Base-by-base conservation (phyloP, 176 grass and related monocot genomes). In the Oryza punctata region DNA sequence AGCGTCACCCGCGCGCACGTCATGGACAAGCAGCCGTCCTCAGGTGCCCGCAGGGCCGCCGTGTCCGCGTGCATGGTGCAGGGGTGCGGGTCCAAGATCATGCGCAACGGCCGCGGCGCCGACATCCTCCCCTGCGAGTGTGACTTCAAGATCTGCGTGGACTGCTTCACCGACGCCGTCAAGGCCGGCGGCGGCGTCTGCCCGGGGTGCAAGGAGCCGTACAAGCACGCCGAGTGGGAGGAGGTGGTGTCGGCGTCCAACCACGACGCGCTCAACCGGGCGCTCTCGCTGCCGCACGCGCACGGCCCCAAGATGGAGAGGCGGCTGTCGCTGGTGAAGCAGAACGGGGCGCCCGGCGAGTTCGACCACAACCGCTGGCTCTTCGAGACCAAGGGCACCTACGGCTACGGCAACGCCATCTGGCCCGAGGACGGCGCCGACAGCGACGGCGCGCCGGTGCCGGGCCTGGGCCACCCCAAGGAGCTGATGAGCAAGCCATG, bases 381-480 rank as follows among this genome's bases (percentile, higher is more conserved):
- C 44, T 98, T 98, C 73, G 93, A 98, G 93, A 98, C 96, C 68
- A 98, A 98, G 88, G 96, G 93, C 16, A 98, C 96, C 1, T 98
- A 98, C 23, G 96, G 96, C 29, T 98, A 98, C 27, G 96, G 96
- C 72, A 98, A 93, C 29, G 96, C 93, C 26, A 98, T 98, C 44
- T 98, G 96, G 96, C 85, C 96, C 0, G 93, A 95, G 38, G 93
- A 98, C 32, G 89, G 71, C 52, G 78, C 26, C 1, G 90, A 89
- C 86, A 29, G 28, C 28, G 33, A 35, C 33, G 33, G 33, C 5
- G 33, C 0, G 33, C 5, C 33, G 6, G 28, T 29, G 28, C 28
- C 28, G 18, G n/a, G n/a, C n/a, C n/a, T n/a, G n/a, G 89, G 91
- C 10, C 93, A 98, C 18, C 89, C 96, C 43, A 94, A 90, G 85